These are phyloP conservation scores for Peltaster fructicola DNA, from an alignment of 2,329 filamentous ascomycete species.

Conservation along the genomic window DNA sequence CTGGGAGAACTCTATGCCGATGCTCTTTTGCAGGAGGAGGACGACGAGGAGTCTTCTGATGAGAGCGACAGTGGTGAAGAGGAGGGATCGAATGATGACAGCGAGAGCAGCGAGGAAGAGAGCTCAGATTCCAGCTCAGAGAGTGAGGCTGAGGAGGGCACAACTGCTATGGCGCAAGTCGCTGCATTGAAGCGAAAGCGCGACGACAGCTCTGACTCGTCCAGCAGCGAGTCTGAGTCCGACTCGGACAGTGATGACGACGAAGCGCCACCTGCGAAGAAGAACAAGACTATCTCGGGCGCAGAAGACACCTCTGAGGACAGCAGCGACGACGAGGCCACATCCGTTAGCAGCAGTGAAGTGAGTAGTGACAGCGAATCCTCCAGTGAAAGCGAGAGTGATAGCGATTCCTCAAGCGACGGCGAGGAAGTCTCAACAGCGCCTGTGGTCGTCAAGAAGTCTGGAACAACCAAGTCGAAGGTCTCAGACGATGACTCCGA, in stretches of 20 bases:
- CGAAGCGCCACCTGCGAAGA: conserved; percentile 16
- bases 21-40: conserved; percentile 4
- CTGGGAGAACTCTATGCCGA: conserved; percentile 4
- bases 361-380: conserved; percentile 25
- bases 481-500: conserved; percentile 19
- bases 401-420: no score
- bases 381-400: no score
- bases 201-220: conserved; percentile 7
- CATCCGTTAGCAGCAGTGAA: conserved; percentile 10
- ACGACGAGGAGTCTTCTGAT: conserved; percentile 5
- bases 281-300: conserved; percentile 10
- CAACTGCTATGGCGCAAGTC: conserved; percentile 3
- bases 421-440: conserved; percentile 6
- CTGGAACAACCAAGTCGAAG: conserved; percentile 20
- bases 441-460: conserved; percentile 8
- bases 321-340: no score
- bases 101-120: conserved; percentile 6
- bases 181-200: conserved; percentile 6
- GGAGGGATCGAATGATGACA: conserved; percentile 4
- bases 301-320: conserved; percentile 7
- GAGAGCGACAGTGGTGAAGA: conserved; percentile 5
- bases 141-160: conserved; percentile 3
- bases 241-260: conserved; percentile 11
- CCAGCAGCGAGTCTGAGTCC: conserved; percentile 6
- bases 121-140: conserved; percentile 5